Base-by-base conservation (phyloP, 306 rosid genomes). In the Prunus mume region DNA sequence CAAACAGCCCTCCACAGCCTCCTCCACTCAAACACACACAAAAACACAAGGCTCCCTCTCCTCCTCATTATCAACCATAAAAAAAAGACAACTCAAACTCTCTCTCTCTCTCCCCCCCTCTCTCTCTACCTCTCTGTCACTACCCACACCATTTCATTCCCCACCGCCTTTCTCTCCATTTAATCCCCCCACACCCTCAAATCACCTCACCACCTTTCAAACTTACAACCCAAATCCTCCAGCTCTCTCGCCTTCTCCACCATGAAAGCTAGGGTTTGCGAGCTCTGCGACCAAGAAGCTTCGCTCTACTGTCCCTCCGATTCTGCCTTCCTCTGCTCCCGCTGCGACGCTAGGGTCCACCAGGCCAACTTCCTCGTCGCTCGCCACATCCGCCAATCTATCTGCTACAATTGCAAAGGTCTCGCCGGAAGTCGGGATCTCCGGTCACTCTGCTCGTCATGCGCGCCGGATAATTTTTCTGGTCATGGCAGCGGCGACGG, bases 301-400 rank as follows among this genome's bases (percentile, higher is more conserved):
- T n/a, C 66, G 2, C 58, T 84, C 52, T 80, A 76, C 77, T 84
- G 87, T 58, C 20, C 68, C 18, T 63, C 87, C 2, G 87, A 84
- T 51, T 27, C 81, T 7, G 87, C 87, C 27, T 80, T 80, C 66
- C 84, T 84, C 22, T 84, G 87, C 85, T 27, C 25, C 27, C 43
- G 5, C 41, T 81, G 87, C 78, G 87, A 84, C 58, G 65, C 72
- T 24, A 34, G 20, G 17, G 85, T 84, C 46, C 87, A 84, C 56
- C 28, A 22, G 20, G 87, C 85, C n/a, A 84, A 84, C 74, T 84
- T 84, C 62, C 78, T 84, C 46, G 87, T 84, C 9, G 85, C 85
- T 20, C 85, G 83, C 47, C 87, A 84, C 55, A 9, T 84, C 65
- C 87, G 87, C 28, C 80, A 73, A 3, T 38, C 69, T 32, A 66